Evolutionary conservation across 192 early-diverging fungal species (phyloP).

Genomic region (Linnemannia hyalina): DNA sequence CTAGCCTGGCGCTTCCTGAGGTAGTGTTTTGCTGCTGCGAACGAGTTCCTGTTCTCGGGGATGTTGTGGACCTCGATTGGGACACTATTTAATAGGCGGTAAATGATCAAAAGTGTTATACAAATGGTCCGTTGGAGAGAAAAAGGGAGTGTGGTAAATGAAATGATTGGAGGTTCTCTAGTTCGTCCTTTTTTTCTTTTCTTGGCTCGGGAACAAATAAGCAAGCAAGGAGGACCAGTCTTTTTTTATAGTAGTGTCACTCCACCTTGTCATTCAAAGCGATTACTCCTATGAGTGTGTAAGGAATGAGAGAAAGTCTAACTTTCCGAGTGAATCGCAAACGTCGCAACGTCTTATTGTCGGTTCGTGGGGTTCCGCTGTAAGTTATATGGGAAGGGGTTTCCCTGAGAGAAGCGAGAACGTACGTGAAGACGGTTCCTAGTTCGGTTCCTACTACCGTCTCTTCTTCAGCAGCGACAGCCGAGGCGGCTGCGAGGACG

Average conservation of each 20-base stretch:
- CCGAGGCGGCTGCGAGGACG: constrained; percentile 2
- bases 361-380: background rate
- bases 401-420: background rate
- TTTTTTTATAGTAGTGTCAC: no score
- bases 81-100: constrained; percentile 3
- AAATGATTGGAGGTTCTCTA: no score
- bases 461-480: background rate
- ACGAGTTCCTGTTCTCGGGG: constrained; percentile 21
- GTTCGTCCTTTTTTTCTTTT: no score
- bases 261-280: no score
- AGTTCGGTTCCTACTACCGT: background rate
- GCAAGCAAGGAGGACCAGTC: no score
- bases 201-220: no score
- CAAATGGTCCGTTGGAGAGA: background rate
- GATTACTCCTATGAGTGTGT: no score
- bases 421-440: constrained; percentile 29
- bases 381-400: background rate
- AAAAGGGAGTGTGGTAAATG: background rate
- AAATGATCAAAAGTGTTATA: background rate
- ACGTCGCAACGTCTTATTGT: no score
- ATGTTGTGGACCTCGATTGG: constrained; percentile 11
- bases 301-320: no score
- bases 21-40: constrained; percentile 18
- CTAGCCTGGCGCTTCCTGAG: constrained; percentile 23
- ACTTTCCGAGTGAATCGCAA: no score